Evolutionary conservation across 116 monocot species (phyloP), one percentile per base, ranked within the genome.

Genomic region (Posidonia oceanica): DNA sequence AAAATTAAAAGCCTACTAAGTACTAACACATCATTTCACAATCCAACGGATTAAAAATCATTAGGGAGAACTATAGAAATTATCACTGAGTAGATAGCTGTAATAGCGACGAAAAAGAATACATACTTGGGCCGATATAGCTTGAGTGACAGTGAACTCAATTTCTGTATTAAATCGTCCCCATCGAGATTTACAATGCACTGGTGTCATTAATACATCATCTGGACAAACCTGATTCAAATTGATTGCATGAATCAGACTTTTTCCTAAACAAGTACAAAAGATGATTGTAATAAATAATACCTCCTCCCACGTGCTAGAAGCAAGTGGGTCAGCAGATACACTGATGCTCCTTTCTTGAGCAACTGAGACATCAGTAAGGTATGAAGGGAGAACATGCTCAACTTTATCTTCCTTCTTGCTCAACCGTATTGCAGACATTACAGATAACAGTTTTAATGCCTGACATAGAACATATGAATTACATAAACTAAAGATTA

Each of bases 241-340:
- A 66, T 42, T 7, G 21, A 17, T 17, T 42, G 2, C n/a, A 18
- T 41, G 66, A 18, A 51, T 18, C 12, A n/a, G 66, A 7, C 20
- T n/a, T 17, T 39, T 14, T 20, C 3, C 66, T 18, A 22, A n/a
- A n/a, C n/a, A n/a, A n/a, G n/a, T n/a, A n/a, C n/a, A 66, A 22
- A 7, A 20, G 48, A 44, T 18, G 42, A 22, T 10, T 61, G 29
- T 61, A 22, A 61, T n/a, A 61, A 61, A 29, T 22, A 20, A 3
- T 68, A 91, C 98, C 87, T 79, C 82, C 73, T 98, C 98, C 98
- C 98, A 98, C 13, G 89, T 77, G 76, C 86, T 93, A 11, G 98
- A 98, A 66, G 93, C 98, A 22, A 98, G 81, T 60, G 88, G 84
- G 58, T 93, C 98, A 55, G 82, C 75, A 64, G 76, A 78, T n/a